phyloP scores from a whole-genome alignment of 2,329 filamentous ascomycete species.

The Epicoccum nigrum region DNA sequence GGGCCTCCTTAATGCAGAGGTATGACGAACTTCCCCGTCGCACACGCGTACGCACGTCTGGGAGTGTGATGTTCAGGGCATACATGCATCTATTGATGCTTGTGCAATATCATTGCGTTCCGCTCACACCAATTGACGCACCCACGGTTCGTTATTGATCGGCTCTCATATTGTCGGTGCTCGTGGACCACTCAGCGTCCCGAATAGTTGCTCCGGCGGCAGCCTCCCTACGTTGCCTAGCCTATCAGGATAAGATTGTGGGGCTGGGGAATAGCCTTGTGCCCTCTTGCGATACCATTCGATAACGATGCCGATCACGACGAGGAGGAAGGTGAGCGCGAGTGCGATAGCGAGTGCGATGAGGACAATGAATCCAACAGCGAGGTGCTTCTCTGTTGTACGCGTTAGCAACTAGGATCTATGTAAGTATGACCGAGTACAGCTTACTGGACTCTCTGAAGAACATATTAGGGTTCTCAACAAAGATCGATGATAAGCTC shows the following conservation, averaged over 20 bases:
- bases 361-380: constrained; percentile 78
- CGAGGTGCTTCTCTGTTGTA: constrained; percentile 61
- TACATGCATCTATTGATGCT: too few relatives aligned
- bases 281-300: constrained; percentile 77
- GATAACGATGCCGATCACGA: constrained; percentile 74
- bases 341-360: constrained; percentile 81
- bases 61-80: too few relatives aligned
- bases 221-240: constrained; percentile 57
- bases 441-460: constrained; percentile 69
- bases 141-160: background rate
- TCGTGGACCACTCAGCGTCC: constrained; percentile 41
- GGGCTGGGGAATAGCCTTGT: constrained; percentile 81
- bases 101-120: too few relatives aligned
- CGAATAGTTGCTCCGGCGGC: constrained; percentile 55
- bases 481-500: constrained; percentile 81
- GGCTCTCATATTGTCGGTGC: constrained; percentile 39
- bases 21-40: too few relatives aligned
- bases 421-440: background rate
- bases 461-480: constrained; percentile 75
- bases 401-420: background rate
- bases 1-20: background rate
- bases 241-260: constrained; percentile 60
- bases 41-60: too few relatives aligned
- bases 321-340: constrained; percentile 76
- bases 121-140: too few relatives aligned